Evolutionary conservation across 2,329 filamentous ascomycete genomes (phyloP).

Genomic region (Colletotrichum chrysophilum): DNA sequence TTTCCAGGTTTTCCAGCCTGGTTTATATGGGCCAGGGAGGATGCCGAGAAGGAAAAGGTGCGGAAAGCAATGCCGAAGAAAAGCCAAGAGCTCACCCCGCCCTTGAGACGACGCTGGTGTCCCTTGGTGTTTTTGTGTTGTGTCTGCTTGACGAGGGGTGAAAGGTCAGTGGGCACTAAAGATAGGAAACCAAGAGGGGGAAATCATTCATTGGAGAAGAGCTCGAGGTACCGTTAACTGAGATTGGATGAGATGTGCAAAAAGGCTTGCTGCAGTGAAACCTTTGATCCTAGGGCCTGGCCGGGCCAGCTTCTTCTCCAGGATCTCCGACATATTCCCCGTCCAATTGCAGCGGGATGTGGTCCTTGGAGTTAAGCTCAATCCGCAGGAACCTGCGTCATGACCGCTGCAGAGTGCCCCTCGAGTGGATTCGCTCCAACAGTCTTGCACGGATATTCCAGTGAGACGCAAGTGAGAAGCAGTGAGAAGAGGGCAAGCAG

Average conservation of each 20-base stretch:
- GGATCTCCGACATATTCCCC: constrained; percentile 15
- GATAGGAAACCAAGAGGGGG: not conserved
- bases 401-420: constrained; percentile 1
- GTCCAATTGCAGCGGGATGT: constrained; percentile 7
- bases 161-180: not conserved
- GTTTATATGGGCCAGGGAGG: constrained; percentile 15
- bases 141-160: not conserved
- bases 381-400: constrained; percentile 19
- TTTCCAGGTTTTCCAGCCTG: constrained; percentile 10
- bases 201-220: not conserved
- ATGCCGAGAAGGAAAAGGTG: not conserved
- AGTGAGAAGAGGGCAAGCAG: not conserved
- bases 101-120: not conserved
- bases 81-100: constrained; percentile 1
- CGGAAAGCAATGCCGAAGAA: constrained; percentile 13
- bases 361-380: constrained; percentile 11
- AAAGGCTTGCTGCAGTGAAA: not conserved
- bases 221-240: not conserved
- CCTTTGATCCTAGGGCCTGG: not conserved
- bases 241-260: not conserved
- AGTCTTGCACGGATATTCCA: not conserved
- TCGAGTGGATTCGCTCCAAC: not conserved
- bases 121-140: not conserved
- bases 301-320: constrained; percentile 3
- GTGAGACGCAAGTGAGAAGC: not conserved